These are phyloP conservation scores for Colletotrichum endophyticum DNA, from an alignment of 2,329 filamentous ascomycete genomes.

Conservation along the genomic window DNA sequence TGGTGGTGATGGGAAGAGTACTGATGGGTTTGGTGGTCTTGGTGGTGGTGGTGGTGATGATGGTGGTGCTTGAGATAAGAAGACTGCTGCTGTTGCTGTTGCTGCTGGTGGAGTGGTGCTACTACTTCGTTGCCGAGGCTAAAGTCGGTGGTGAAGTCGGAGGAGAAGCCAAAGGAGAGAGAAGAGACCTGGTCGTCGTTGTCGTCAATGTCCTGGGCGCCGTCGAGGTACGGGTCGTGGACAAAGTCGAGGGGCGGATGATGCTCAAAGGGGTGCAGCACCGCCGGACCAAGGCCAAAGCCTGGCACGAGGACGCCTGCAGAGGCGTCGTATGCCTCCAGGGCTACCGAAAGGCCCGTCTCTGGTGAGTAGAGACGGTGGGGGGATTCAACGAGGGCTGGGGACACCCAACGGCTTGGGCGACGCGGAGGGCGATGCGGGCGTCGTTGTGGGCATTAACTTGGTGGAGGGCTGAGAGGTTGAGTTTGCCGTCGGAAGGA, in stretches of 20 bases:
- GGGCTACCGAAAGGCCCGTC: constrained; percentile 31
- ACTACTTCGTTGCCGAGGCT: background rate
- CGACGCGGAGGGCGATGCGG: background rate
- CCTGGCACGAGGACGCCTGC: constrained; percentile 36
- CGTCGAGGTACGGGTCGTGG: constrained; percentile 7
- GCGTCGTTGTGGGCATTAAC: constrained; percentile 9
- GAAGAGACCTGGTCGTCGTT: constrained; percentile 21
- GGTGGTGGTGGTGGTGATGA: constrained; percentile 22
- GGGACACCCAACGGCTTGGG: background rate
- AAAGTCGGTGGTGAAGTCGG: constrained; percentile 5
- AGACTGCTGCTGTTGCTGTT: constrained; percentile 18
- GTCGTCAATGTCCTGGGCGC: background rate
- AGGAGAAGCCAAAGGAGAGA: constrained; percentile 28
- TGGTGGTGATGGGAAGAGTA: constrained; percentile 25
- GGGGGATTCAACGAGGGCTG: background rate
- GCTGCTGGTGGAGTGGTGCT: constrained; percentile 19
- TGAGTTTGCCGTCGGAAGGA: background rate
- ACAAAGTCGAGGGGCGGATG: constrained; percentile 12
- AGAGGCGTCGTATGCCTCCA: constrained; percentile 38
- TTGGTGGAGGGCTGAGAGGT: background rate
- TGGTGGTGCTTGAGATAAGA: constrained; percentile 24
- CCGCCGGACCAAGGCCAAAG: constrained; percentile 35
- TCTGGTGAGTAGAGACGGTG: constrained; percentile 20
- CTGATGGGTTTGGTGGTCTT: constrained; percentile 22
- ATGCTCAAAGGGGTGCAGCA: constrained; percentile 26